These are phyloP conservation scores for Ogataea kodamae DNA, from an alignment of 805 yeast genomes.

Conservation along the genomic window DNA sequence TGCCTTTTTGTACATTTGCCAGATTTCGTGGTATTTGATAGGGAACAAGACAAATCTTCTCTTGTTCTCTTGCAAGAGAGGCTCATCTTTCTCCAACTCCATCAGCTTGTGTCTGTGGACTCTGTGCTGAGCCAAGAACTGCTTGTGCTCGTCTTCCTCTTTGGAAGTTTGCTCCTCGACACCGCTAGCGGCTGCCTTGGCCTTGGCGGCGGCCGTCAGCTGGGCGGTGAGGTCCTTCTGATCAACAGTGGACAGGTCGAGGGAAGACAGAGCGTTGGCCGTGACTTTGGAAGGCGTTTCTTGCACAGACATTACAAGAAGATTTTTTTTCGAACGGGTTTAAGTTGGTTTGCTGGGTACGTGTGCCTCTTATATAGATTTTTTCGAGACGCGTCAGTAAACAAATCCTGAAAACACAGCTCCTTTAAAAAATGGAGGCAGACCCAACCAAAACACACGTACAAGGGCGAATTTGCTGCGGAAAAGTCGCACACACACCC, in stretches of 20 bases:
- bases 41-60: slow-evolving; percentile 93
- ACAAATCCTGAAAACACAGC: slow-evolving; percentile 9
- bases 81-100: slow-evolving; percentile 82
- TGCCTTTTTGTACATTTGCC: slow-evolving; percentile 98
- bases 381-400: slow-evolving; percentile 14
- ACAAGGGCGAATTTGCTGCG: no score
- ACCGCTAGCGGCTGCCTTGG: slow-evolving; percentile 26
- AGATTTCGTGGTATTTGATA: slow-evolving; percentile 92
- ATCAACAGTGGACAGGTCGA: slow-evolving; percentile 44
- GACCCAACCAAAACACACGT: not conserved
- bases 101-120: slow-evolving; percentile 72
- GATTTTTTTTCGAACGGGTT: slow-evolving; percentile 4
- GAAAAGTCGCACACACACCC: no score
- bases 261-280: slow-evolving; percentile 51
- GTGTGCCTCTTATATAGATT: slow-evolving; percentile 10
- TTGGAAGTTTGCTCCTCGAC: slow-evolving; percentile 13
- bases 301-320: slow-evolving; percentile 43
- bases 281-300: slow-evolving; percentile 72
- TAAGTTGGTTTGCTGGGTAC: slow-evolving; percentile 2
- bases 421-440: not conserved
- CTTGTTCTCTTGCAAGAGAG: slow-evolving; percentile 78
- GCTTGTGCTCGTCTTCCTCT: slow-evolving; percentile 42
- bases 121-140: slow-evolving; percentile 58
- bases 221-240: slow-evolving; percentile 41
- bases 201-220: slow-evolving; percentile 40